A percentile compares a stretch with the other conserved stretches of the same genome.
Evolutionary conservation across 2,329 filamentous ascomycete species (phyloP).

Genomic region (Rutstroemia sp.): DNA sequence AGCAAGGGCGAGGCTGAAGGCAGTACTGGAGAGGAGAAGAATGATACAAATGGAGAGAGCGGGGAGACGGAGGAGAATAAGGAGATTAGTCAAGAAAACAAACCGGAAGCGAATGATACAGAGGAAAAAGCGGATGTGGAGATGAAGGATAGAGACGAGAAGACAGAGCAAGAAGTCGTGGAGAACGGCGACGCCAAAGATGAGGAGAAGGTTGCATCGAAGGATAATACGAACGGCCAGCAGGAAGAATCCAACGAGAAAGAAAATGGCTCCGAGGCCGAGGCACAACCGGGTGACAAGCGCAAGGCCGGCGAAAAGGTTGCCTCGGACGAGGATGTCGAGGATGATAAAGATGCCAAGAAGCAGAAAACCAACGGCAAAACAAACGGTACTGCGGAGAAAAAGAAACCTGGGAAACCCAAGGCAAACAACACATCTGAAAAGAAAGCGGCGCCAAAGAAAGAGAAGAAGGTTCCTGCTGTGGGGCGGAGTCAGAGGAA

Average conservation of each 20-base stretch:
- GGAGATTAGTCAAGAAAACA: slow-evolving; percentile 13
- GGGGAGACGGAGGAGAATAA: slow-evolving; percentile 19
- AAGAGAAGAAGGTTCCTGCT: slow-evolving; percentile 25
- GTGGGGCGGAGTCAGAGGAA: slow-evolving; percentile 22
- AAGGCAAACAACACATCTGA: slow-evolving; percentile 11
- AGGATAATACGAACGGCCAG: slow-evolving; percentile 11
- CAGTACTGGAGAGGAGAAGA: slow-evolving; percentile 9
- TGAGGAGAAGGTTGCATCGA: slow-evolving; percentile 26
- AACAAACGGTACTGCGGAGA: slow-evolving; percentile 10
- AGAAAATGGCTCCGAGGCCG: neutral
- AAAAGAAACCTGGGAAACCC: slow-evolving; percentile 25
- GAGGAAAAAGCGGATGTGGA: slow-evolving; percentile 13
- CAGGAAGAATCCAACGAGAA: slow-evolving; percentile 9
- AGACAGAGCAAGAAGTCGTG: slow-evolving; percentile 5
- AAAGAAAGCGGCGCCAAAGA: slow-evolving; percentile 15
- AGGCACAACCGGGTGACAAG: slow-evolving; percentile 21
- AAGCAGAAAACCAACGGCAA: slow-evolving; percentile 16
- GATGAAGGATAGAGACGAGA: slow-evolving; percentile 7
- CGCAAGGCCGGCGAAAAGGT: slow-evolving; percentile 23
- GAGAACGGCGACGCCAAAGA: slow-evolving; percentile 31
- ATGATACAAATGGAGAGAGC: slow-evolving; percentile 18
- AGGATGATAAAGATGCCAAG: slow-evolving; percentile 15
- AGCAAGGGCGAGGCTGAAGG: slow-evolving; percentile 6
- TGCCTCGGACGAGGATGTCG: slow-evolving; percentile 14
- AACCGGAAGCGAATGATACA: slow-evolving; percentile 9